Evolutionary conservation across 768 basidiomycete species (phyloP), one percentile per base, ranked within the genome.

Genomic region (Xerocomus potaroensis): DNA sequence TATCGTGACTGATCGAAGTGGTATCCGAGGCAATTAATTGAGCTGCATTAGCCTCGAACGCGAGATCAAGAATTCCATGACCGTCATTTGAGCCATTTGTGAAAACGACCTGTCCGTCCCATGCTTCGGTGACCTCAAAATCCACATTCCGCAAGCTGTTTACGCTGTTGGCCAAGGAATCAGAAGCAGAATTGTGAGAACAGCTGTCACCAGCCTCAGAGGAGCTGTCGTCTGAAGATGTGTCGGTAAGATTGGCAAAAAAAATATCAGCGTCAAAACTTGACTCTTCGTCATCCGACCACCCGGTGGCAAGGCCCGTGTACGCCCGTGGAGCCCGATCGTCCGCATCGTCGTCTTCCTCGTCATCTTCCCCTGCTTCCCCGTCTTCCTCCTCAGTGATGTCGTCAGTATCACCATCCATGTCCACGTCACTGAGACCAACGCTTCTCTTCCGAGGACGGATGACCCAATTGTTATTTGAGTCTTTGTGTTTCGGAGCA

Each of bases 201-300:
- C 78, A 75, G 47, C 68, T 69, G 26, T 72, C 71, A 24, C 78
- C 79, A 41, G 71, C 72, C 47, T 71, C 75, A 26, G 65, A 56
- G 51, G 58, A 61, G 38, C 50, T 43, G 29, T 60, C 62, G 43
- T 69, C 75, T 8, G 60, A 57, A 18, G 74, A 76, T 1, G 75
- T 65, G 57, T 79, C 86, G 30, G 81, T 80, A 33, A 91, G 77
- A 59, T 88, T 84, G 45, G 83, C 80, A 58, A 91, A 91, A 69
- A 91, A 91, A 0, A 91, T 64, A 50, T 91, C 87, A 9, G 89
- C 89, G 55, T 91, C 89, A 56, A 88, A 87, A 49, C 76, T 79
- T 2, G 81, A 83, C 61, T 88, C 87, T 43, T 77, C 87, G 47
- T 83, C 84, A 16, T 85, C 84, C 32, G 83, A 84, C 87, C 87